Conservation (phyloP, 139 green algal species). For the Microglena sp. region DNA sequence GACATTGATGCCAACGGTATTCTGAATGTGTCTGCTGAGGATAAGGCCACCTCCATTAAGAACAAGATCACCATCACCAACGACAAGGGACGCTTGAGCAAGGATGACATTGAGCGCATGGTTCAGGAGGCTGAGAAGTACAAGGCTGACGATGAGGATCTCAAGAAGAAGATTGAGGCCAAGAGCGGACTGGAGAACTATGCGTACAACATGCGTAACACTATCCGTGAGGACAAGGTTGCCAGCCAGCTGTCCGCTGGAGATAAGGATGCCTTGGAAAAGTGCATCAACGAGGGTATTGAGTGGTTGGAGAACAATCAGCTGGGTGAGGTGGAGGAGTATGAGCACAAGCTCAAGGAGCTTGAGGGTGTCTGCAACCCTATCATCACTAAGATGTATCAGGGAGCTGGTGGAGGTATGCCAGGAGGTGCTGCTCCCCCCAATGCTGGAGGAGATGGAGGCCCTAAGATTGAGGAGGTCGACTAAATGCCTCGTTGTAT, state of each 20-base stretch:
- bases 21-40: conserved; percentile 96
- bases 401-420: conserved; percentile 20
- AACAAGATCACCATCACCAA: conserved; percentile 99
- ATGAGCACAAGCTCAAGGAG: conserved; percentile 84
- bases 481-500: conserved; percentile 58
- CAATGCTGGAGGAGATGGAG: conserved; percentile 18
- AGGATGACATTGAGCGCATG: conserved; percentile 99
- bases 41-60: conserved; percentile 91
- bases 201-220: conserved; percentile 85
- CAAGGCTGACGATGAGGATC: conserved; percentile 86
- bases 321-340: conserved; percentile 89
- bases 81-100: conserved; percentile 93
- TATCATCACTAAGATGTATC: conserved; percentile 77
- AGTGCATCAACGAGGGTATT: conserved; percentile 51
- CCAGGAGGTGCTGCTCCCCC: conserved; percentile 22
- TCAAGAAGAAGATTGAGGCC: conserved; percentile 65
- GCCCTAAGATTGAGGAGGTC: conserved; percentile 82
- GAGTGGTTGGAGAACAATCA: conserved; percentile 85
- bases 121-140: conserved; percentile 88
- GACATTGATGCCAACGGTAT: conserved; percentile 99
- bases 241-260: conserved; percentile 49
- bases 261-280: conserved; percentile 81
- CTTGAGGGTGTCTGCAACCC: conserved; percentile 86
- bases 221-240: conserved; percentile 77
- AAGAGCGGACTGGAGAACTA: conserved; percentile 89